Evolutionary conservation across 306 rosid genomes (phyloP), one percentile per base, ranked within the genome.

Genomic region (Trifolium fragiferum): DNA sequence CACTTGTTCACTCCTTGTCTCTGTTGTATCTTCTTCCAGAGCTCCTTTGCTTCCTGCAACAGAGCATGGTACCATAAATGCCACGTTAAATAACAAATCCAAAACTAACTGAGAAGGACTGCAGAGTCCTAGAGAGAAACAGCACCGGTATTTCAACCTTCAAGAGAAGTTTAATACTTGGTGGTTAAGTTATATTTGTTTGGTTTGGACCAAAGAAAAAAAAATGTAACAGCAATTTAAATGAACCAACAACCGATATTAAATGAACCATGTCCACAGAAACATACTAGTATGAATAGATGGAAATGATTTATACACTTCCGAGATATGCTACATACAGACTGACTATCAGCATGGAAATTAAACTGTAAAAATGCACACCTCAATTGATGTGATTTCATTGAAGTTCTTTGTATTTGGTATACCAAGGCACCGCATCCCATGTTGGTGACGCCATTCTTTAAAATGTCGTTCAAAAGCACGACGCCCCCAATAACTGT

Each of bases 391-490:
- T 65, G 95, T 94, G 79, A 94, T 90, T 81, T 94, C 98, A 37
- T 94, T 94, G 83, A 94, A 94, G 80, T 94, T 94, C 86, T 94
- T 94, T 40, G 98, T 94, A 81, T 94, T 94, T 21, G 98, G 98
- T 66, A 94, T 94, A 68, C 98, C 98, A 59, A 94, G 98, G 84
- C 98, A 94, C 43, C 98, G 96, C 98, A 94, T 94, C 50, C 98
- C 98, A 70, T 94, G 98, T 69, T 94, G 98, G 83, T 94, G 98
- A 44, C 98, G 97, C 98, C 98, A 91, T 86, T 94, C 97, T 82
- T 91, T 94, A 82, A 94, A 94, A 81, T 94, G 98, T 35, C 98
- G 88, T 76, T 94, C 98, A 80, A 90, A 94, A 68, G 98, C 98
- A 63, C 98, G 87, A 54, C 98, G 98, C 5, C 97, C 98, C 97